Conservation (phyloP, 2,329 filamentous ascomycete species). For the Sordariomycetes sp. region DNA sequence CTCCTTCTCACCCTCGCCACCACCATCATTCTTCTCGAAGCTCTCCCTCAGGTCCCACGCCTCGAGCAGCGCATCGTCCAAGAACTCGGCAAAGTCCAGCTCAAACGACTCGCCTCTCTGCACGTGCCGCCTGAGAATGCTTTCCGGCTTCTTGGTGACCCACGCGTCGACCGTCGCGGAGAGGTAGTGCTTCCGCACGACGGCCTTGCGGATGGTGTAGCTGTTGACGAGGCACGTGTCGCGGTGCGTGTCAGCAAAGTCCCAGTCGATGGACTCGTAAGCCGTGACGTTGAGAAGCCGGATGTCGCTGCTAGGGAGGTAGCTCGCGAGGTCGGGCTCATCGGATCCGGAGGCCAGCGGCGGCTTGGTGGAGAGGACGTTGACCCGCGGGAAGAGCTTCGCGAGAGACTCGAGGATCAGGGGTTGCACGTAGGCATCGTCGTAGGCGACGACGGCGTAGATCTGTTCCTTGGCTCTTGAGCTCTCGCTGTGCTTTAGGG, state of each 20-base stretch:
- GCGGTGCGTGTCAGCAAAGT: conserved; percentile 51
- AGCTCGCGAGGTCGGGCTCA: conserved; percentile 19
- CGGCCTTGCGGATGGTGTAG: conserved; percentile 89
- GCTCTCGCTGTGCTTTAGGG: background rate
- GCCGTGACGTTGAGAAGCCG: conserved; percentile 64
- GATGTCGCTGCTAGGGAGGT: conserved; percentile 21
- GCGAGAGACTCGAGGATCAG: conserved; percentile 65
- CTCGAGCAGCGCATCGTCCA: conserved; percentile 86
- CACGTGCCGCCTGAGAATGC: conserved; percentile 55
- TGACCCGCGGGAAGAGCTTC: conserved; percentile 44
- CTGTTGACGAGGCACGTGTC: conserved; percentile 62
- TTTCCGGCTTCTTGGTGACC: conserved; percentile 69
- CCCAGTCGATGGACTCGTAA: conserved; percentile 83
- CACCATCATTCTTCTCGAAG: conserved; percentile 48
- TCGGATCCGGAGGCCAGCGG: conserved; percentile 11
- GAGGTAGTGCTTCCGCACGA: conserved; percentile 93
- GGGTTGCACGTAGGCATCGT: conserved; percentile 80
- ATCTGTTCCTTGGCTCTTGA: conserved; percentile 8
- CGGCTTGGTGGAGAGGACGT: conserved; percentile 35
- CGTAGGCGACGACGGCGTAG: conserved; percentile 70
- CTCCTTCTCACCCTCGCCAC: conserved; percentile 7
- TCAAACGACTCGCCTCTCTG: conserved; percentile 78
- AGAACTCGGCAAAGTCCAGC: conserved; percentile 90
- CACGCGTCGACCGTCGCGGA: conserved; percentile 73
- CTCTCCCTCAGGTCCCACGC: conserved; percentile 77